Base-by-base conservation (phyloP, 2,329 filamentous ascomycete species). In the Penicillium sp. region DNA sequence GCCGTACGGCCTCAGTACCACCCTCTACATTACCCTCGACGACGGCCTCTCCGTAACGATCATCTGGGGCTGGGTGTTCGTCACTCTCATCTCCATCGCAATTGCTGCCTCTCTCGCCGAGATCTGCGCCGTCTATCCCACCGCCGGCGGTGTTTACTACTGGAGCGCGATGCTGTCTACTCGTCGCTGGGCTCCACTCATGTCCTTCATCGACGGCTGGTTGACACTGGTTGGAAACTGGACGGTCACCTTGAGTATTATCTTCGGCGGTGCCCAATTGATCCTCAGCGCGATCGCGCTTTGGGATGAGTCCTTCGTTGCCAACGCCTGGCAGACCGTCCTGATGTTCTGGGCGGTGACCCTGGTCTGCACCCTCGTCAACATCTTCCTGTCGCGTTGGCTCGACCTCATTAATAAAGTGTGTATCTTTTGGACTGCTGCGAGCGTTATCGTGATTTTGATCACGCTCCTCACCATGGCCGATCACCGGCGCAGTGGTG, bases 311-410 rank as follows among this genome's bases (percentile, higher is more conserved):
- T 80, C 85, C 56, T 89, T 83, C 63, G 83, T 83, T 18, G 78
- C 86, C 10, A 88, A 82, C 57, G 71, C 78, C 45, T 89, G 83
- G 81, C 86, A 89, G 71, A 89, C 85, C 0, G 81, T 89, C 2
- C 73, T 89, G 14, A 82, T 80, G 75, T 89, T 88, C 67, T 89
- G 86, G 86, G 85, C 82, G 0, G 82, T 88, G 18, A 87, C 87
- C 81, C 57, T 83, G 6, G 67, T 88, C 24, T 86, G 82, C 63
- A 84, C 84, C 60, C 55, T 77, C 8, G 76, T 88, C 44, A 89
- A 89, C 64, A 78, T 85, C 20, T 89, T 88, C 61, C 79, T 77
- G 0, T 77, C 82, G 5, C 81, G 77, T 47, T 82, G 81, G 57
- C 71, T 89, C 44, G 85, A 88, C 63, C 60, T 87, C 47, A 85